Evolutionary conservation across 192 early-diverging fungal species (phyloP).

Genomic region (Dimargaris cristalligena): DNA sequence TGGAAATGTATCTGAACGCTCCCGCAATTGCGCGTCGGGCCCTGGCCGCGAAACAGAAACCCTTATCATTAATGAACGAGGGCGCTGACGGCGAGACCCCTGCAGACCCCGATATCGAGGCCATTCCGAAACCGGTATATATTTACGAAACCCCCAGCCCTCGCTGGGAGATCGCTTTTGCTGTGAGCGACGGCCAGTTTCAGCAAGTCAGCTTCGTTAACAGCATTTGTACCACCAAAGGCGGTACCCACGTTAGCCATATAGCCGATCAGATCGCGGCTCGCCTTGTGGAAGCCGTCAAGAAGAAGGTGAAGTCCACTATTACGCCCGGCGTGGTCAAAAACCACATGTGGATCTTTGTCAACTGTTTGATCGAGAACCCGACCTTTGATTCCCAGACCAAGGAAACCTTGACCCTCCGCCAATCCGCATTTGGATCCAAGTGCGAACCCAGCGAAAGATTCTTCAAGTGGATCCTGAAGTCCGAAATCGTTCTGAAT

Average conservation of each 20-base stretch:
- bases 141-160: slow-evolving; percentile 62
- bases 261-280: slow-evolving; percentile 65
- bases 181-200: slow-evolving; percentile 88
- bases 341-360: slow-evolving; percentile 81
- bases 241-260: slow-evolving; percentile 79
- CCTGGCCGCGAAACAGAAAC: slow-evolving; percentile 12
- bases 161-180: slow-evolving; percentile 89
- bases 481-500: slow-evolving; percentile 70
- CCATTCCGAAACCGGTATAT: slow-evolving; percentile 23
- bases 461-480: slow-evolving; percentile 71
- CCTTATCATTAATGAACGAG: too few species aligned
- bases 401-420: slow-evolving; percentile 85
- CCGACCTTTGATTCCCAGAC: slow-evolving; percentile 95
- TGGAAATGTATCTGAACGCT: slow-evolving; percentile 51
- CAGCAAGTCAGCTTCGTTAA: slow-evolving; percentile 95
- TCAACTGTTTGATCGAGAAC: slow-evolving; percentile 88
- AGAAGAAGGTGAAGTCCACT: slow-evolving; percentile 46
- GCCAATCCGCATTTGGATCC: slow-evolving; percentile 56
- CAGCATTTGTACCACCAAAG: slow-evolving; percentile 85
- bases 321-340: slow-evolving; percentile 75
- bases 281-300: slow-evolving; percentile 42
- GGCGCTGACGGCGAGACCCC: slow-evolving; percentile 14
- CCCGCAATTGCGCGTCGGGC: slow-evolving; percentile 14
- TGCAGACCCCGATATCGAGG: slow-evolving; percentile 8
- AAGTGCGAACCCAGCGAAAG: slow-evolving; percentile 55